These are phyloP conservation scores for Cryphonectria nitschkei DNA, from an alignment of 2,329 filamentous ascomycete genomes.

Conservation along the genomic window DNA sequence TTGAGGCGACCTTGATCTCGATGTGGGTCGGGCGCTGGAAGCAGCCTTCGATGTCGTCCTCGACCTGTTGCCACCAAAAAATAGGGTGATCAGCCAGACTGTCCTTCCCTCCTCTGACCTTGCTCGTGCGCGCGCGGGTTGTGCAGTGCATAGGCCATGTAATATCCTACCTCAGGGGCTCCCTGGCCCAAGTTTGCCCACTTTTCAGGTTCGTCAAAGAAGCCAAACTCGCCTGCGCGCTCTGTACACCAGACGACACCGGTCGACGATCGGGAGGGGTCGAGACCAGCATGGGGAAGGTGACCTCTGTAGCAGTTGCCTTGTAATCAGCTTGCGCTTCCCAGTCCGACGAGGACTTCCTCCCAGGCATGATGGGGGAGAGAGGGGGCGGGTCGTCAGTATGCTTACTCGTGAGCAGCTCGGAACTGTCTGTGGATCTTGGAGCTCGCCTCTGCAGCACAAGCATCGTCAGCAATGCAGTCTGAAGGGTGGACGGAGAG, in stretches of 20 bases:
- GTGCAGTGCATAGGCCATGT: not conserved
- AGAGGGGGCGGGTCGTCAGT: constrained; percentile 2
- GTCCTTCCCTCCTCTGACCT: not conserved
- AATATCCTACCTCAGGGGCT: constrained; percentile 28
- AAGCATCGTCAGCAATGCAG: constrained; percentile 12
- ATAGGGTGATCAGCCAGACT: not conserved
- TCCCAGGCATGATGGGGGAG: not conserved
- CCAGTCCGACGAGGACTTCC: not conserved
- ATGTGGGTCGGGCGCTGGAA: constrained; percentile 81
- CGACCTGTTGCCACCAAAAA: constrained; percentile 55
- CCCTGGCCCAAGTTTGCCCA: constrained; percentile 87
- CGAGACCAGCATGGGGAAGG: constrained; percentile 86
- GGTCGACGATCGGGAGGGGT: constrained; percentile 84
- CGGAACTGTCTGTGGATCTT: constrained; percentile 89
- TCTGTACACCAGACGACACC: constrained; percentile 94
- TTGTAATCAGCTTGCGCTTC: constrained; percentile 18
- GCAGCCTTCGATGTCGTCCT: constrained; percentile 88
- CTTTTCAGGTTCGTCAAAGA: constrained; percentile 74
- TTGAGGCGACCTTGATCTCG: constrained; percentile 74
- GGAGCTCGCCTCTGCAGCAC: constrained; percentile 72
- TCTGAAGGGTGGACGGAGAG: too few relatives aligned
- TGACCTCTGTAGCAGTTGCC: constrained; percentile 57
- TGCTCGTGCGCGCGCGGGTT: not conserved
- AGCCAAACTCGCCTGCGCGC: constrained; percentile 87
- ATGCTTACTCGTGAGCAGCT: constrained; percentile 70